phyloP scores from a whole-genome alignment of 345 rosid species.

The Erysimum cheiranthoides region DNA sequence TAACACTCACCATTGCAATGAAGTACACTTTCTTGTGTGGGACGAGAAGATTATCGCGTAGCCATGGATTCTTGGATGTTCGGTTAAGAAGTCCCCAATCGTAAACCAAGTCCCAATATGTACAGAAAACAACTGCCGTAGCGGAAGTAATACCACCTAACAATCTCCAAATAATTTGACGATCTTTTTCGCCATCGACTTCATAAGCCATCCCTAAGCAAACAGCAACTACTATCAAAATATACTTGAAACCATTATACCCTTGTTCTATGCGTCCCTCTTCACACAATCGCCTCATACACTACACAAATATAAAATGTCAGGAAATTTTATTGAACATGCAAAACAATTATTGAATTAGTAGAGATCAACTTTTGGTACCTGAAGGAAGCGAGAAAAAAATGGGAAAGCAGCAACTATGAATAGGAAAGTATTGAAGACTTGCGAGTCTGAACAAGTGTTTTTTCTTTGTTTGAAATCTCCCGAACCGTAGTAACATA shows the following conservation, averaged over 20 bases:
- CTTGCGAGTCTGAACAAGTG: conserved; percentile 49
- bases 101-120: conserved; percentile 73
- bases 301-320: conserved; percentile 44
- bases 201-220: conserved; percentile 52
- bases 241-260: conserved; percentile 60
- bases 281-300: conserved; percentile 62
- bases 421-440: conserved; percentile 51
- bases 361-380: conserved; percentile 22
- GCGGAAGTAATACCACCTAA: conserved; percentile 54
- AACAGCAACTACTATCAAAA: conserved; percentile 59
- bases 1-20: conserved; percentile 62
- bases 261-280: conserved; percentile 56
- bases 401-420: conserved; percentile 62
- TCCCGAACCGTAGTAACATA: conserved; percentile 69
- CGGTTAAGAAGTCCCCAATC: conserved; percentile 80
- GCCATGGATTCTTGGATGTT: conserved; percentile 67
- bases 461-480: conserved; percentile 56
- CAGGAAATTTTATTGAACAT: background rate
- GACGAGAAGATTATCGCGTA: conserved; percentile 68
- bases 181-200: conserved; percentile 32
- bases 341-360: background rate
- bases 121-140: conserved; percentile 53
- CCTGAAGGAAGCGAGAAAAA: conserved; percentile 72
- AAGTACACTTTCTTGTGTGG: conserved; percentile 61
- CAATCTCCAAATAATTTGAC: conserved; percentile 48